Evolutionary conservation across 2,329 filamentous ascomycete genomes (phyloP).

Genomic region (Gnomoniopsis smithogilvyi): DNA sequence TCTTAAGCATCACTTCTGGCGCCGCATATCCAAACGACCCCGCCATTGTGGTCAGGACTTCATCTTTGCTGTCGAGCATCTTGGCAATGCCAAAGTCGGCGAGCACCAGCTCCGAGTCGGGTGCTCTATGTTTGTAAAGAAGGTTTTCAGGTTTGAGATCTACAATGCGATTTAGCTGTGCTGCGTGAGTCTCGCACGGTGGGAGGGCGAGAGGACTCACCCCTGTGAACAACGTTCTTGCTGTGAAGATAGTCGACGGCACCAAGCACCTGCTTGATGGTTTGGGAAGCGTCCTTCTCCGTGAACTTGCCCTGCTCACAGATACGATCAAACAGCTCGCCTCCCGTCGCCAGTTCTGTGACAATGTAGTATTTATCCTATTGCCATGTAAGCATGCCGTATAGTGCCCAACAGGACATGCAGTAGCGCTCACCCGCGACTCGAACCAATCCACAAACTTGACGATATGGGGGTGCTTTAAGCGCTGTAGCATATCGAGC

Average conservation of each 20-base stretch:
- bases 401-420: not conserved
- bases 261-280: conserved; percentile 88
- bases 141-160: conserved; percentile 98
- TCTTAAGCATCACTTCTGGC: conserved; percentile 97
- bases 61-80: conserved; percentile 86
- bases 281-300: conserved; percentile 94
- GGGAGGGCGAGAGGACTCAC: conserved; percentile 39
- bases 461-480: conserved; percentile 95
- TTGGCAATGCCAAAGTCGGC: conserved; percentile 99
- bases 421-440: conserved; percentile 68
- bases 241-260: conserved; percentile 93
- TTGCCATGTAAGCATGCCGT: conserved; percentile 14
- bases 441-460: conserved; percentile 99
- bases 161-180: conserved; percentile 33
- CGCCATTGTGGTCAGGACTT: conserved; percentile 96
- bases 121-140: conserved; percentile 78
- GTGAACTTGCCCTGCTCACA: conserved; percentile 98
- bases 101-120: conserved; percentile 81
- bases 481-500: conserved; percentile 84
- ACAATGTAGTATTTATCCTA: conserved; percentile 99
- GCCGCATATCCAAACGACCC: conserved; percentile 98
- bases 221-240: conserved; percentile 94
- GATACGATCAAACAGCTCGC: conserved; percentile 96
- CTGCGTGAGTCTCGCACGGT: not conserved
- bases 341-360: conserved; percentile 90